Evolutionary conservation across 2,329 filamentous ascomycete species (phyloP).

Genomic region (Eutypella sp.): DNA sequence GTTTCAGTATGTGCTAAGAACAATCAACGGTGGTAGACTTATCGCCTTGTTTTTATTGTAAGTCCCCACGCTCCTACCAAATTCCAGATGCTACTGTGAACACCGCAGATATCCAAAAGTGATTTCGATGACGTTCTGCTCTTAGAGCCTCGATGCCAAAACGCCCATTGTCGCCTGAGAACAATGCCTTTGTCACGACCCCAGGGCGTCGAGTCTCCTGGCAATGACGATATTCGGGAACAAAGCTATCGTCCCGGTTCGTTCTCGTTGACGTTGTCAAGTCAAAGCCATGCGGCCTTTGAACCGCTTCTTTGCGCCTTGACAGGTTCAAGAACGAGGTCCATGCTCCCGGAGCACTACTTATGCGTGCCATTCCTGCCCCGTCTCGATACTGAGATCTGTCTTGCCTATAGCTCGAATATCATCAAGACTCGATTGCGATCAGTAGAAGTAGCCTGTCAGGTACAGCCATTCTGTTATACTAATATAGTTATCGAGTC

Average conservation of each 20-base stretch:
- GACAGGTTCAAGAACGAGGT: not conserved
- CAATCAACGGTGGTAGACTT: not conserved
- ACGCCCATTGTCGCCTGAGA: conserved; percentile 4
- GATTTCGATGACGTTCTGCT: conserved; percentile 6
- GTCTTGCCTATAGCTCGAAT: not conserved
- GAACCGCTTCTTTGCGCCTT: not conserved
- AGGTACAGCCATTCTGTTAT: not conserved
- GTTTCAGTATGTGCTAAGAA: too few relatives aligned
- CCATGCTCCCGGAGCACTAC: not conserved
- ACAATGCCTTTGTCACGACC: conserved; percentile 14
- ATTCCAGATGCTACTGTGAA: conserved; percentile 10
- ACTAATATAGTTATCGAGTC: too few relatives aligned
- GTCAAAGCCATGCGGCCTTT: not conserved
- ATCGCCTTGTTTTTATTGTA: conserved; percentile 1
- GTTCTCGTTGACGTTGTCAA: not conserved
- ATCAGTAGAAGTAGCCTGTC: not conserved
- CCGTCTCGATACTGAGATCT: too few relatives aligned
- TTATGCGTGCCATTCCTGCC: not conserved
- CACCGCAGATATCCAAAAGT: conserved; percentile 2
- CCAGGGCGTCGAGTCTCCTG: not conserved
- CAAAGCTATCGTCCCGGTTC: not conserved
- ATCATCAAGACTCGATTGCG: not conserved
- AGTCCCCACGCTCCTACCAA: conserved; percentile 5
- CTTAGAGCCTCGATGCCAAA: conserved; percentile 3
- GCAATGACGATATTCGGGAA: not conserved